Evolutionary conservation across 2,329 filamentous ascomycete species (phyloP), one percentile per base, ranked within the genome.

Genomic region (Cladosporium sp.): DNA sequence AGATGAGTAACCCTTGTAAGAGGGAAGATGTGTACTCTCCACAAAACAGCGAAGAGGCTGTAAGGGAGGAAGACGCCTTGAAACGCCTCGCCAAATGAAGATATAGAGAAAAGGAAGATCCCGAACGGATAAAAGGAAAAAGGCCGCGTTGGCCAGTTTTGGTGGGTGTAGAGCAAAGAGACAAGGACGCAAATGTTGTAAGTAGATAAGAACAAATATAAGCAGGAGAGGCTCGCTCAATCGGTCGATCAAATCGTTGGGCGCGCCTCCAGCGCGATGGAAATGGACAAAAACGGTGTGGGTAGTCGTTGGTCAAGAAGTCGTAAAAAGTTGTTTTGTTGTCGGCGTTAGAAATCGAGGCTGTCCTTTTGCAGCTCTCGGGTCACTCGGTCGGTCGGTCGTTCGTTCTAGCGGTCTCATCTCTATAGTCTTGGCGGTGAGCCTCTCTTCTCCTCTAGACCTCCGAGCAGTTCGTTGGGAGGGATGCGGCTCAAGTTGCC

Each of bases 401-500:
- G 12, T 19, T 8, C n/a, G n/a, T n/a, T 17, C 39, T 20, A 17
- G 19, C 20, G 22, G 5, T 10, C 34, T 24, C 4, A 4, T n/a
- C 19, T 10, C 37, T n/a, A 55, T 19, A 55, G 15, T 25, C 40
- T 25, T 5, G 52, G 52, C n/a, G 52, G 52, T 10, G 52, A 55
- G 52, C 54, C 45, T 45, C 58, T 61, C 59, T 68, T 66, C 34
- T 62, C 64, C 35, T 67, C 61, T 36, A 70, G 57, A 19, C 63
- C 65, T 19, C 64, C 64, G n/a, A 70, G 62, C 25, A 70, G 59
- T 52, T 64, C 60, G 59, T 67, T 66, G n/a, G 80, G 80, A n/a
- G 79, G 80, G 42, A 83, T 71, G 51, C 79, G 74, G 54, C 71
- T 71, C 61, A 82, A 72, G 59, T 81, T 80, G 61, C 71, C 73